Evolutionary conservation across 176 grass and related monocot genomes (phyloP).

Genomic region (Carex cristatella): DNA sequence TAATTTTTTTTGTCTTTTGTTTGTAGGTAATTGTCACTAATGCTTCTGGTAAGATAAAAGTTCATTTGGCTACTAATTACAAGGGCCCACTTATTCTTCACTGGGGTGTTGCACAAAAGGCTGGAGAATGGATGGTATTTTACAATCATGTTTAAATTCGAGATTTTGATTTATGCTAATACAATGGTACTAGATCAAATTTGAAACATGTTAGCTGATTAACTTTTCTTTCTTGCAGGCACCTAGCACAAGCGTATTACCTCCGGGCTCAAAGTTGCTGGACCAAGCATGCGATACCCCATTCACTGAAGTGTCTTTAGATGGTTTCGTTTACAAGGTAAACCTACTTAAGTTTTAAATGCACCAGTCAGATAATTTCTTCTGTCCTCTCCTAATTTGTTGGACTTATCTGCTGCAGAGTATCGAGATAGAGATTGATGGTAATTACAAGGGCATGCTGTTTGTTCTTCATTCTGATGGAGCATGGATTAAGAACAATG

Average conservation of each 20-base stretch:
- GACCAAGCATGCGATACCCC: conserved; percentile 71
- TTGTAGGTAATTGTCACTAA: conserved; percentile 55
- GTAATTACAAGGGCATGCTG: conserved; percentile 62
- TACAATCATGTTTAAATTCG: conserved; percentile 1
- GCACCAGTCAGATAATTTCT: not conserved
- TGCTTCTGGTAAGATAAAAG: conserved; percentile 50
- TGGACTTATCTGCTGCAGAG: conserved; percentile 34
- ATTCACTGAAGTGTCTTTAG: conserved; percentile 45
- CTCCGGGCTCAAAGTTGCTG: conserved; percentile 59
- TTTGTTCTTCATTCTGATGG: conserved; percentile 74
- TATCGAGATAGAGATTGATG: conserved; percentile 77
- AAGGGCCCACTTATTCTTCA: conserved; percentile 76
- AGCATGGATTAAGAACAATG: conserved; percentile 89
- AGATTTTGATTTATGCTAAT: not conserved
- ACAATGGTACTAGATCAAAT: not conserved
- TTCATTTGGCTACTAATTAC: conserved; percentile 68
- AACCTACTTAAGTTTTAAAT: conserved; percentile 1
- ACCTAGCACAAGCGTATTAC: conserved; percentile 53
- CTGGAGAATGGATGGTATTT: conserved; percentile 75
- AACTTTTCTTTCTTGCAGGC: conserved; percentile 40
- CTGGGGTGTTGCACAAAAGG: conserved; percentile 56
- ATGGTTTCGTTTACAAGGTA: conserved; percentile 71
- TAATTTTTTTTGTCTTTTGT: conserved; percentile 30
- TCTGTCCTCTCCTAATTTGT: not conserved
- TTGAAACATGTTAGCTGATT: not conserved